These are phyloP conservation scores for Lablab purpureus DNA, from an alignment of 306 rosid species.

Conservation along the genomic window DNA sequence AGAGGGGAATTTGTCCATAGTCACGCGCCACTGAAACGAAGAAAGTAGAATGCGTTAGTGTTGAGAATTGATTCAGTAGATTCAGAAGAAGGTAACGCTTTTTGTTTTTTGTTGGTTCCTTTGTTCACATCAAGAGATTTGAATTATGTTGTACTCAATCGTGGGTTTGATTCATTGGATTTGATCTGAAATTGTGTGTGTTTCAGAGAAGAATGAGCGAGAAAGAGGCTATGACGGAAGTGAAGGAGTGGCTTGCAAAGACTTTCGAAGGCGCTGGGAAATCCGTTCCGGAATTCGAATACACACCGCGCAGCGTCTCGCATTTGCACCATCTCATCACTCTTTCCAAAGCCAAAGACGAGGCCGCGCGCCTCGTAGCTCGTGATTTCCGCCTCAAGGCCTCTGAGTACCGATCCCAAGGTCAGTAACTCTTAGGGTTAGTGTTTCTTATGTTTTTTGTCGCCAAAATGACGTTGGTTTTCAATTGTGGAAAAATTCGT, in stretches of 20 bases:
- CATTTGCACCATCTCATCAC: conserved; percentile 71
- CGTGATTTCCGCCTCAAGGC: conserved; percentile 87
- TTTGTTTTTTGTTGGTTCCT: background rate
- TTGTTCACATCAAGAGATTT: background rate
- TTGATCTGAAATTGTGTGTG: background rate
- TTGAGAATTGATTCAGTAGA: background rate
- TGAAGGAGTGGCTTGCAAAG: conserved; percentile 77
- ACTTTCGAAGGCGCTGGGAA: conserved; percentile 82
- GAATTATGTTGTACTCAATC: background rate
- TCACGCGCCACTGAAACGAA: background rate
- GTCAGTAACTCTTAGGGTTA: conserved; percentile 36
- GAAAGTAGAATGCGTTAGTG: background rate
- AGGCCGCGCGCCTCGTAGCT: conserved; percentile 84
- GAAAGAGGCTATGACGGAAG: conserved; percentile 57
- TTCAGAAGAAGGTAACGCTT: background rate
- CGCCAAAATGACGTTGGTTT: background rate
- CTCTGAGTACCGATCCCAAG: conserved; percentile 91
- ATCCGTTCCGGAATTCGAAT: conserved; percentile 83
- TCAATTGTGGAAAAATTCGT: too few species aligned
- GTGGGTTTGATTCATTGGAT: background rate
- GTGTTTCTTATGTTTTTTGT: background rate
- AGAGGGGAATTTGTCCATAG: background rate
- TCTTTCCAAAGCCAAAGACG: conserved; percentile 84
- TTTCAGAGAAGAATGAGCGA: conserved; percentile 44
- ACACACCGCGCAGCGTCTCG: conserved; percentile 83